A percentile compares a stretch with the other conserved stretches of the same genome.
Conservation (phyloP, 345 rosid species). For the Populus davidiana region DNA sequence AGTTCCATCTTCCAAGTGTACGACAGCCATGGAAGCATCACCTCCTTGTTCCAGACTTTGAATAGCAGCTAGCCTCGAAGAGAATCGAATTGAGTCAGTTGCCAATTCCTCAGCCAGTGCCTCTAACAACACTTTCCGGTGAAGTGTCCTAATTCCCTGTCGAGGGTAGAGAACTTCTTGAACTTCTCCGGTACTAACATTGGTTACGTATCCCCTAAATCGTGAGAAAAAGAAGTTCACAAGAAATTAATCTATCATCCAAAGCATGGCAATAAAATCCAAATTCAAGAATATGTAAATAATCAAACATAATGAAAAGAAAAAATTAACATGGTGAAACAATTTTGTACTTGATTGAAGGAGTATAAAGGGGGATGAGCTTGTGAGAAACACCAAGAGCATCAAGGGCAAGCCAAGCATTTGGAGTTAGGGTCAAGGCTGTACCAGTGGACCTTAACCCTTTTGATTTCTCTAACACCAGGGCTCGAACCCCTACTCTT, state of each 20-base stretch:
- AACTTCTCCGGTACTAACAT: conserved; percentile 25
- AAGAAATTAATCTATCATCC: background rate
- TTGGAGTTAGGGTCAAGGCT: conserved; percentile 25
- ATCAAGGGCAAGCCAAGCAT: conserved; percentile 46
- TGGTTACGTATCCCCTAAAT: conserved; percentile 15
- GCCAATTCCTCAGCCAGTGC: conserved; percentile 39
- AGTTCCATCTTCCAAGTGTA: conserved; percentile 35
- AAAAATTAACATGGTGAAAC: background rate
- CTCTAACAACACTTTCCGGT: conserved; percentile 25
- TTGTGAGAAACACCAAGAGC: conserved; percentile 35
- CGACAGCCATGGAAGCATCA: conserved; percentile 4
- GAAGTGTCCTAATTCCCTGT: conserved; percentile 4
- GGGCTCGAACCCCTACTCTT: conserved; percentile 23
- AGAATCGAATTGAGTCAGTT: conserved; percentile 27
- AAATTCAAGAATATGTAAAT: background rate
- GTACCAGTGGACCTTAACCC: conserved; percentile 31
- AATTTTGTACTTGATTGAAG: background rate
- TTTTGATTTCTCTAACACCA: conserved; percentile 28
- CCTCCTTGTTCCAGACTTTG: conserved; percentile 11
- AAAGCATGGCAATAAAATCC: background rate
- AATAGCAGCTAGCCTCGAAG: conserved; percentile 28
- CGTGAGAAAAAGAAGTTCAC: background rate
- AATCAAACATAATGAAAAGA: background rate
- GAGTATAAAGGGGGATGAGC: conserved; percentile 29
- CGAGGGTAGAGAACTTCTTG: conserved; percentile 2